Base-by-base conservation (phyloP, 805 yeast genomes). In the Blastobotrys mokoenaii region DNA sequence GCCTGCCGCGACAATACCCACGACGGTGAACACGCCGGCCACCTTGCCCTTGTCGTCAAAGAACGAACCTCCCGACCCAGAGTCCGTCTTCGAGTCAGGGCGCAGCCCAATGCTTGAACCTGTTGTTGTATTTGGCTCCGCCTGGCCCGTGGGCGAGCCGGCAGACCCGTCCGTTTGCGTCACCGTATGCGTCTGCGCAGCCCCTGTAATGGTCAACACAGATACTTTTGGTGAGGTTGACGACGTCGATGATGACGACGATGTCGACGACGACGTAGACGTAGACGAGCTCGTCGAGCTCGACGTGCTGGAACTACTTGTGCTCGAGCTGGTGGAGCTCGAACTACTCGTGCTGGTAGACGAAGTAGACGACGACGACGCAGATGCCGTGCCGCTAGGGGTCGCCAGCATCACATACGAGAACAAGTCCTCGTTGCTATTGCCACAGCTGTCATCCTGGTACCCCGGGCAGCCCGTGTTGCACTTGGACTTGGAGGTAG, bases 21-120 rank as follows among this genome's bases (percentile, higher is more conserved):
- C 93, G 0, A 76, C 88, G 1, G 83, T 77, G 63, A 86, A 86
- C 0, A 87, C 83, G 2, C 94, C 96, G 0, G 89, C 94, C 1
- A 86, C 93, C 58, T 82, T 83, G 0, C 90, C 94, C 39, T 76
- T 76, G 40, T 77, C 67, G 46, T 72, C 70, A 71, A 83, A 86
- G 58, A 82, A 86, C 2, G 79, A 67, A 15, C 55, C 57, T 8
- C 55, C 55, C 34, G 50, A 41, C 20, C 47, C 36, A 4, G 11
- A 30, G 30, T 16, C 40, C 5, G 14, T 20, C 15, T 34, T 11
- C 20, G 15, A 1, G 36, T 17, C 15, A 32, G 32, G 44, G 12
- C 15, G 34, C 22, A 34, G 37, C 15, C 37, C 37, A 22, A 22
- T 22, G 27, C 27, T 22, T 22, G 27, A 5, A 18, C 37, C 18